These are phyloP conservation scores for Neurospora sp. DNA, from an alignment of 495 filamentous ascomycete genomes.

Conservation along the genomic window DNA sequence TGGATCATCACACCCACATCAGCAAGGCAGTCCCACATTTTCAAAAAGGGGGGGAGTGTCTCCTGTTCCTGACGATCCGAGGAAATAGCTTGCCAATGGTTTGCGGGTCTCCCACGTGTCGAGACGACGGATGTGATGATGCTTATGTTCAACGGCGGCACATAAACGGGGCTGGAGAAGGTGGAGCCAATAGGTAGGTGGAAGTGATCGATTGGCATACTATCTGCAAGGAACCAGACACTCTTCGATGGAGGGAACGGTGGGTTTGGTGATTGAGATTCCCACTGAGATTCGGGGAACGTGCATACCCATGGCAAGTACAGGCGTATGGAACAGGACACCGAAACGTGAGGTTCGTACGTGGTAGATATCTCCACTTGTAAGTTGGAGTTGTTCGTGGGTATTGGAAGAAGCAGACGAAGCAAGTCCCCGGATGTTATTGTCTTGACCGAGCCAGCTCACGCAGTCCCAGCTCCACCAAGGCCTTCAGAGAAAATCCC, in stretches of 20 bases:
- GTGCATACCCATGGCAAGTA: neutral
- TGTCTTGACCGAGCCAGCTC: neutral
- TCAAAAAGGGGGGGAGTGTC: neutral
- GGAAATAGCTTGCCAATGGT: neutral
- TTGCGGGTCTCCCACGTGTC: neutral
- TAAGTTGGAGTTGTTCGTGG: neutral
- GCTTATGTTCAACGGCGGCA: neutral
- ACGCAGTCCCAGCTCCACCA: neutral
- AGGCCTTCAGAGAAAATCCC: neutral
- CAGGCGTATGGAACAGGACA: neutral
- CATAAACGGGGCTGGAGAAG: neutral
- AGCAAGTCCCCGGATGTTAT: neutral
- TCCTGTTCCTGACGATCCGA: neutral
- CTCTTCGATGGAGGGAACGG: neutral
- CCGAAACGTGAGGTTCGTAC: neutral
- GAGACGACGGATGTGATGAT: neutral
- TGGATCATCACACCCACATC: neutral
- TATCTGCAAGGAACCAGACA: neutral
- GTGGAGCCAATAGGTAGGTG: neutral
- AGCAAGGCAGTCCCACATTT: neutral
- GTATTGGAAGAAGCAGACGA: neutral
- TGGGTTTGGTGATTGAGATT: too few relatives aligned
- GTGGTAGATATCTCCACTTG: neutral
- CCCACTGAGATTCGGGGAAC: too few relatives aligned
- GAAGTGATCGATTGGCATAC: neutral